phyloP scores from a whole-genome alignment of 345 rosid species.

The Anacardium occidentale region DNA sequence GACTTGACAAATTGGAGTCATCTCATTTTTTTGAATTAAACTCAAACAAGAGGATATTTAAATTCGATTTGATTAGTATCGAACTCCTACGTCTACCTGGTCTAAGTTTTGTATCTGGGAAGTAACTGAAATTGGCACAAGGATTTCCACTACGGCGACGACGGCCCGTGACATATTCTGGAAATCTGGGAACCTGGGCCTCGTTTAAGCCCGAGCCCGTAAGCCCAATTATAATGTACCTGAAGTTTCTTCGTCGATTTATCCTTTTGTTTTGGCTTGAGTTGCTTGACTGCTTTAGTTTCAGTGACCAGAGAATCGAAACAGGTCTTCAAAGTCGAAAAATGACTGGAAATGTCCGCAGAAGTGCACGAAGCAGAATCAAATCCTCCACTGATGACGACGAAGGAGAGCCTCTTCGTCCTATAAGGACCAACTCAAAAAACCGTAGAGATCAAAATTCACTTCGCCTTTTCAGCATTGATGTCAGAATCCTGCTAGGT shows the following conservation, averaged over 20 bases:
- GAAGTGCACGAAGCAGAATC: conserved; percentile 54
- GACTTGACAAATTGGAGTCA: too few species aligned
- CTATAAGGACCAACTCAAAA: conserved; percentile 24
- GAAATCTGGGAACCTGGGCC: too few species aligned
- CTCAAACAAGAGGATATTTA: too few species aligned
- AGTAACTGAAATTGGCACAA: too few species aligned
- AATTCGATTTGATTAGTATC: too few species aligned
- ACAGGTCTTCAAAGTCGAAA: conserved; percentile 3
- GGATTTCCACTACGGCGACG: too few species aligned
- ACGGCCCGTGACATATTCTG: too few species aligned
- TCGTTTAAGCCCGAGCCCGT: not conserved
- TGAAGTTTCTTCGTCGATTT: not conserved
- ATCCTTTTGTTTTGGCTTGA: too few species aligned
- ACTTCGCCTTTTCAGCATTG: conserved; percentile 35
- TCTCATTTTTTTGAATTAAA: too few species aligned
- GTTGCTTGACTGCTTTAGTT: not conserved
- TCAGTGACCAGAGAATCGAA: not conserved
- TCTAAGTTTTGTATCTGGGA: too few species aligned
- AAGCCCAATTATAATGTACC: not conserved
- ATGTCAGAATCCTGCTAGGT: conserved; percentile 42
- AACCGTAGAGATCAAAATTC: conserved; percentile 28
- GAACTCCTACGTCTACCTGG: too few species aligned
- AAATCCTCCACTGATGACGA: conserved; percentile 35
- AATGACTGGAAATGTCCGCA: conserved; percentile 66
- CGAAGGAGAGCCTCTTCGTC: conserved; percentile 30